Evolutionary conservation across 179 eudicot genomes (phyloP).

Genomic region (Silene noctiflora): DNA sequence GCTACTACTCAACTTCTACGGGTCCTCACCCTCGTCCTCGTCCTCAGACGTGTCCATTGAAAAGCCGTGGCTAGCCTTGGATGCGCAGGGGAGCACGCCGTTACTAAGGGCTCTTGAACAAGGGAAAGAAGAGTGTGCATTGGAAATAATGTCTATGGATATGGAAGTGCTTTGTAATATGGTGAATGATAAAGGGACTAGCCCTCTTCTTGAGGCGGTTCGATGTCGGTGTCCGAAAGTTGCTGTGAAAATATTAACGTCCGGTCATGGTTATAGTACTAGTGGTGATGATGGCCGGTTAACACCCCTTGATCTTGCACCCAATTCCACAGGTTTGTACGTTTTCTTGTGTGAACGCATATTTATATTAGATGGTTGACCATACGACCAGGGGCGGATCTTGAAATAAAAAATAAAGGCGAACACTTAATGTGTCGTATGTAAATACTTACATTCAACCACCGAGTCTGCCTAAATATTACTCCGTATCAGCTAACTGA

Average conservation of each 20-base stretch:
- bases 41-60: not conserved
- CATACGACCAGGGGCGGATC: too few relatives aligned
- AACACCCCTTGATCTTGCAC: constrained; percentile 10
- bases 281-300: not conserved
- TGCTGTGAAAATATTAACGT: not conserved
- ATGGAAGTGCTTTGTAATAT: constrained; percentile 7
- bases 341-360: too few relatives aligned
- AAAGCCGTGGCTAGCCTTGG: constrained; percentile 13
- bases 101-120: not conserved
- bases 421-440: too few relatives aligned
- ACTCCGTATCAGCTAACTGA: too few relatives aligned
- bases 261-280: constrained; percentile 9
- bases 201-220: constrained; percentile 15
- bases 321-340: constrained; percentile 17
- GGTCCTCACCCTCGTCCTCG: not conserved
- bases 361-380: too few relatives aligned
- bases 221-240: not conserved
- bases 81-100: constrained; percentile 12
- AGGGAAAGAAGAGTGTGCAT: constrained; percentile 9
- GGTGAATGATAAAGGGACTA: not conserved
- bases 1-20: not conserved
- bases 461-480: too few relatives aligned
- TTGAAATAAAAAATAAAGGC: too few relatives aligned
- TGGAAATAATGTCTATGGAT: constrained; percentile 2
- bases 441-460: too few relatives aligned